A percentile compares a stretch with the other conserved stretches of the same genome.
Conservation (phyloP, 495 filamentous ascomycete species). For the Penicillium soppii region DNA sequence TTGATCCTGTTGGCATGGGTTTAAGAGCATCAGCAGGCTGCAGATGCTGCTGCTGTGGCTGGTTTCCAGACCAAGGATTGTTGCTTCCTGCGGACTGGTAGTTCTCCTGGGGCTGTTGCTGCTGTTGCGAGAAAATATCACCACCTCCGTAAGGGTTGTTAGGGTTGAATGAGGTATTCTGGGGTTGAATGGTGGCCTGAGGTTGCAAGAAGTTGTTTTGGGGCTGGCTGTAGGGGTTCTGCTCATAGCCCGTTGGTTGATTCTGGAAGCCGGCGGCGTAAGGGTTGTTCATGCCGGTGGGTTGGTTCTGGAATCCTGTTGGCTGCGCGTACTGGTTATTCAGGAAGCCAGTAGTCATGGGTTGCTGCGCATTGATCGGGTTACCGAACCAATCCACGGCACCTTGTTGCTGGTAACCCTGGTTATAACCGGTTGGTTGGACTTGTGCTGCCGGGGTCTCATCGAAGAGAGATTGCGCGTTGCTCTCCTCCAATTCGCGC, state of each 20-base stretch:
- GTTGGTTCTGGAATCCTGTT: conserved; percentile 61
- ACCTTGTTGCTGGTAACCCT: conserved; percentile 93
- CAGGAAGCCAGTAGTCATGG: conserved; percentile 79
- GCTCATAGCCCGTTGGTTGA: conserved; percentile 62
- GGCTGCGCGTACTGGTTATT: conserved; percentile 81
- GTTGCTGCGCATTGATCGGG: conserved; percentile 72
- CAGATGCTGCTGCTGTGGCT: conserved; percentile 34
- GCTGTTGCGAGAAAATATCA: conserved; percentile 44
- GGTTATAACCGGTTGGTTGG: conserved; percentile 86
- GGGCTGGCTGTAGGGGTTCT: conserved; percentile 51
- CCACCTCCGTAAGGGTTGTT: conserved; percentile 67
- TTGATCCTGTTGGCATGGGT: conserved; percentile 77
- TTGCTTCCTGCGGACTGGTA: conserved; percentile 72
- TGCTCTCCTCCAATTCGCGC: conserved; percentile 86
- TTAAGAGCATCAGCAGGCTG: conserved; percentile 38
- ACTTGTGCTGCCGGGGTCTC: conserved; percentile 65
- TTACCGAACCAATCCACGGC: conserved; percentile 98
- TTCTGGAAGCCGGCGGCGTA: conserved; percentile 62
- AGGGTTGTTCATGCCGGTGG: conserved; percentile 66
- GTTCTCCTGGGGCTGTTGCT: conserved; percentile 58
- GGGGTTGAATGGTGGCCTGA: conserved; percentile 58
- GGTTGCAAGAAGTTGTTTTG: conserved; percentile 53
- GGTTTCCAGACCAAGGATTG: conserved; percentile 66
- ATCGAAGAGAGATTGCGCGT: conserved; percentile 84
- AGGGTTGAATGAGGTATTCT: conserved; percentile 67